Evolutionary conservation across 352 stramenopile genomes (phyloP).

Genomic region (Pilasporangium apinafurcum): DNA sequence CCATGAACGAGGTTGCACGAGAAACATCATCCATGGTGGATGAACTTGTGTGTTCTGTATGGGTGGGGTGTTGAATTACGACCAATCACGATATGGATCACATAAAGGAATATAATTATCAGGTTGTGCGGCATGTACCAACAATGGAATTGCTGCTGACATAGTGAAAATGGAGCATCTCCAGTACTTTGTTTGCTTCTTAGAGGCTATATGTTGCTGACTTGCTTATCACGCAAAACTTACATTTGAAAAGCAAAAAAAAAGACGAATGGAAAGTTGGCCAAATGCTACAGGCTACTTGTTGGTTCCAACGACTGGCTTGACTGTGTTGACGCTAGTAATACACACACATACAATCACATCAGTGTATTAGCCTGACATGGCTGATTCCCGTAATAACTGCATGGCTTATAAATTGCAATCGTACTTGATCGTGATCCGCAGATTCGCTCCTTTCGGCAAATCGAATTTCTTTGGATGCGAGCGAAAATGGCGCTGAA

Average conservation of each 20-base stretch:
- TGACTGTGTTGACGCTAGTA: conserved; percentile 58
- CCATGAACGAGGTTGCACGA: too few species aligned
- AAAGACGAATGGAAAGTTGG: background rate
- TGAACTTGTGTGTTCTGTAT: too few species aligned
- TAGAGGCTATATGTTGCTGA: too few species aligned
- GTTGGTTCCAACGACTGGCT: conserved; percentile 57
- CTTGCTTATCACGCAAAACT: too few species aligned
- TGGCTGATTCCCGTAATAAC: background rate
- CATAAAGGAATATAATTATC: too few species aligned
- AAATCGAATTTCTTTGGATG: conserved; percentile 80
- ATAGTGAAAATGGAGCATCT: too few species aligned
- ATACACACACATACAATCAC: conserved; percentile 2
- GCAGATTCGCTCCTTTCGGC: conserved; percentile 70
- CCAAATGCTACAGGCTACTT: conserved; percentile 43
- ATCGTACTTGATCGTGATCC: conserved; percentile 78
- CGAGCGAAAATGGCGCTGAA: conserved; percentile 67
- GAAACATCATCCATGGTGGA: too few species aligned
- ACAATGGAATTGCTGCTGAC: too few species aligned
- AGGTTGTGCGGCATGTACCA: too few species aligned
- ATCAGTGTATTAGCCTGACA: conserved; percentile 4
- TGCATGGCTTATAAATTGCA: background rate
- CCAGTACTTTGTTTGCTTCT: too few species aligned
- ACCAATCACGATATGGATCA: too few species aligned
- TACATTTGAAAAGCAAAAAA: background rate
- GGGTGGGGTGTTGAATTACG: too few species aligned